Conservation (phyloP, 1,284 basidiomycete genomes). For the Melampsora medusae region DNA sequence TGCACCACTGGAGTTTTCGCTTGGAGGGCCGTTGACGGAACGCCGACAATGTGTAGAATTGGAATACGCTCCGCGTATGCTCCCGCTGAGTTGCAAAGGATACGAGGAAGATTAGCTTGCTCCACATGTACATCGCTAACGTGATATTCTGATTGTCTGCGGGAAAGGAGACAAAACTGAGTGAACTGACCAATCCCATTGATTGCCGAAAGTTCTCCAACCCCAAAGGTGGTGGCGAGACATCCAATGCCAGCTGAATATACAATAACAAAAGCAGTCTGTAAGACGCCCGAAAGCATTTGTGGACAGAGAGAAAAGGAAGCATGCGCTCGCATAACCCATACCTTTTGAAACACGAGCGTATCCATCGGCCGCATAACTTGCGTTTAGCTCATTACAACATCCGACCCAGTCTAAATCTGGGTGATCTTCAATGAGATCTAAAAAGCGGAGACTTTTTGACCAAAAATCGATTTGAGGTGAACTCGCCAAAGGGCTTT, state of each 20-base stretch:
- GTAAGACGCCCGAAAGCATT: constrained; percentile 41
- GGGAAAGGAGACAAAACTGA: constrained; percentile 62
- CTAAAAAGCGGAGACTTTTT: constrained; percentile 57
- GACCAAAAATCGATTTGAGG: neutral
- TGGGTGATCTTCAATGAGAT: constrained; percentile 78
- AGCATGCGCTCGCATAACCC: neutral
- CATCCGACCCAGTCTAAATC: constrained; percentile 78
- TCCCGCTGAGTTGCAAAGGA: constrained; percentile 52
- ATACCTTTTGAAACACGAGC: constrained; percentile 60
- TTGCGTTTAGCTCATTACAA: constrained; percentile 62
- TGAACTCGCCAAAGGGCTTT: neutral
- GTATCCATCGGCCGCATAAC: constrained; percentile 90
- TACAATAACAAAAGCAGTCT: neutral
- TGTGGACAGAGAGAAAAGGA: constrained; percentile 5
- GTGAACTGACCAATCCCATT: constrained; percentile 55
- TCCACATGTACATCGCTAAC: neutral
- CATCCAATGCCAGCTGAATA: constrained; percentile 41
- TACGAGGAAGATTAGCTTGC: constrained; percentile 49
- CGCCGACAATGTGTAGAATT: constrained; percentile 85
- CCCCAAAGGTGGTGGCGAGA: constrained; percentile 69
- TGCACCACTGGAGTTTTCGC: constrained; percentile 58
- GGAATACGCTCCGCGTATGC: constrained; percentile 78
- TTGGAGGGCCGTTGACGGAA: constrained; percentile 72
- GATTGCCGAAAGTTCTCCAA: constrained; percentile 80
- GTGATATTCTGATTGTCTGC: constrained; percentile 20